Evolutionary conservation across 345 rosid species (phyloP), one percentile per base, ranked within the genome.

Genomic region (Murraya koenigii): DNA sequence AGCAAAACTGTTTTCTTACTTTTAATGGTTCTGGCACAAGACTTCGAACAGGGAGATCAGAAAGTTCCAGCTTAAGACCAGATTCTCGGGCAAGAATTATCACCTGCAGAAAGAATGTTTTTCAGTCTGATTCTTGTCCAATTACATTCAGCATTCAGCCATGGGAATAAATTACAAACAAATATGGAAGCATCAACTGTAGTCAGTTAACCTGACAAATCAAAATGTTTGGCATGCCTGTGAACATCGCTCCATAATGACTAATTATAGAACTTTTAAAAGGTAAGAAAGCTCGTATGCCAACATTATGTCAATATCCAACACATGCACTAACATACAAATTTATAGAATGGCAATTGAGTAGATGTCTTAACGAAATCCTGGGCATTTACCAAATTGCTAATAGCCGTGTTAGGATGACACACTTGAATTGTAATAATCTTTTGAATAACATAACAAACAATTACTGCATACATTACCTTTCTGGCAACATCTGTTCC

Each of bases 401-500:
- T 66, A 39, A 55, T 17, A 22, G 55, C 17, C 3, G 55, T 14
- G 55, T 20, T 14, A 14, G 55, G 5, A 0, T 7, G 19, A 30
- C 59, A 3, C 33, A n/a, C n/a, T n/a, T 60, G 52, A 71, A 59
- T 23, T 63, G 55, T 56, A 9, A 9, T 25, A 47, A 39, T 10
- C n/a, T 39, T 35, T 36, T 52, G 68, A 62, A 56, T 35, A 22
- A 60, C 44, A 68, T 44, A 69, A 74, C 30, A 20, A 65, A 2
- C 7, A 35, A 75, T n/a, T 17, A 26, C 11, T 10, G 39, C 19
- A 28, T 22, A 58, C 4, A 33, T 30, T 88, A 94, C 98, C 98
- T 94, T 96, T 82, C 99, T 84, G 30, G 97, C 98, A 74, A 97
- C 99, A 91, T 97, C 99, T 23, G 93, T 91, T 86, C 99, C 99